Base-by-base conservation (phyloP, 768 basidiomycete species). In the Psilocybe sp. region DNA sequence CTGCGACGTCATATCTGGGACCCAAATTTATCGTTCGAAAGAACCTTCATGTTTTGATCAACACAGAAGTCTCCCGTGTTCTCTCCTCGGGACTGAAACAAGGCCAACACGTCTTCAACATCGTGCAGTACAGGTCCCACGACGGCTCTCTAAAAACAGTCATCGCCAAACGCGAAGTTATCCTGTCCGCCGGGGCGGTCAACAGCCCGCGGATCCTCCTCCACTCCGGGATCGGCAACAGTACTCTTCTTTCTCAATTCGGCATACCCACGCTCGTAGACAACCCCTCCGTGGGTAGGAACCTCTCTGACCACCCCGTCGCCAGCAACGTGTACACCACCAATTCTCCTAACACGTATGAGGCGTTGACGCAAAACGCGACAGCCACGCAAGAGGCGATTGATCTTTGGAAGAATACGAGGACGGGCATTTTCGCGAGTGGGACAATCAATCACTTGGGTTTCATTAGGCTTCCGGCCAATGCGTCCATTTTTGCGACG, bases 41-140 rank as follows among this genome's bases (percentile, higher is more conserved):
- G 11, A 70, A 71, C 47, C 50, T 71, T 11, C 51, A 67, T 39
- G 57, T 70, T 16, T 23, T 71, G 4, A 19, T 65, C 13, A 58
- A 62, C 42, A 58, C 65, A 2, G 57, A 55, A 14, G 67, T 61
- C 4, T 59, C 59, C 5, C 58, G 61, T 4, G 40, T 63, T 8
- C 35, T 51, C 23, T 28, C 23, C 4, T 28, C 23, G 7, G 23
- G 23, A 7, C 23, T 28, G 23, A 7, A 28, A 7, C 23, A 28
- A 3, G 23, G 23, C 23, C 23, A 7, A 28, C 23, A 7, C 23
- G 23, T 28, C 23, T 28, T 28, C 23, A 28, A 3, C 23, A 28
- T 7, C 23, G 23, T 28, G 23, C 23, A 28, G 7, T 28, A 28
- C 23, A 28, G 23, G 7, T 3, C 23, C 3, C 23, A 7, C 23